phyloP scores from a whole-genome alignment of 495 filamentous ascomycete species.

The Aspergillus cristatus region DNA sequence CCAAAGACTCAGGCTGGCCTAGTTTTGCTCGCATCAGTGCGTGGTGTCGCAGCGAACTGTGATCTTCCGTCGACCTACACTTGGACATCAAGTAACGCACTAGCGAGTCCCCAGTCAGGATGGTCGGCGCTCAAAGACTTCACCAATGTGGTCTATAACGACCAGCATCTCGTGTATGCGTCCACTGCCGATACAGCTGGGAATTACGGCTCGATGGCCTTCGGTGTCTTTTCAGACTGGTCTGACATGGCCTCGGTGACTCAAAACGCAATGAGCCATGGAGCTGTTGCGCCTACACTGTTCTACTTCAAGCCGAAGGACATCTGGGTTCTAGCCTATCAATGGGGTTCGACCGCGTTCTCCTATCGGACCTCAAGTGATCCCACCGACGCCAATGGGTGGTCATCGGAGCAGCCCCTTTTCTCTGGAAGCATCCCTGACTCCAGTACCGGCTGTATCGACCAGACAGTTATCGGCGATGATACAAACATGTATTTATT shows the following conservation, averaged over 20 bases:
- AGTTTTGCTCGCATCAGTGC: constrained; percentile 7
- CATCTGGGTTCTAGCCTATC: constrained; percentile 52
- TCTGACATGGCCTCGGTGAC: constrained; percentile 41
- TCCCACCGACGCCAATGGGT: constrained; percentile 46
- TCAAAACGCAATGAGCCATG: constrained; percentile 39
- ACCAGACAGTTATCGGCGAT: constrained; percentile 54
- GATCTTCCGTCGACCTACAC: constrained; percentile 44
- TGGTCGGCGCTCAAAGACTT: constrained; percentile 53
- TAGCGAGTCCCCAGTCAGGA: constrained; percentile 41
- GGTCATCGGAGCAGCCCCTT: constrained; percentile 43
- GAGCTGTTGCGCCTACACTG: constrained; percentile 50
- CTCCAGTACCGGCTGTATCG: constrained; percentile 43
- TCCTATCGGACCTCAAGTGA: constrained; percentile 49
- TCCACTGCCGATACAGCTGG: constrained; percentile 27
- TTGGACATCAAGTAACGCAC: constrained; percentile 42
- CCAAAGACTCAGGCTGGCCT: background rate
- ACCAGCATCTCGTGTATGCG: constrained; percentile 47
- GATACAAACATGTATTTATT: constrained; percentile 51
- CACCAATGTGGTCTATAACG: constrained; percentile 41
- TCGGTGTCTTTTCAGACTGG: constrained; percentile 47
- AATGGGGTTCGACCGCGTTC: constrained; percentile 51
- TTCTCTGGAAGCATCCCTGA: constrained; percentile 45
- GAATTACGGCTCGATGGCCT: constrained; percentile 48
- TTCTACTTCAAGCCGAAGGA: constrained; percentile 53
- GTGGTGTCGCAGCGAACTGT: constrained; percentile 23